Base-by-base conservation (phyloP, 2,329 filamentous ascomycete species). In the Orbilia quercus region DNA sequence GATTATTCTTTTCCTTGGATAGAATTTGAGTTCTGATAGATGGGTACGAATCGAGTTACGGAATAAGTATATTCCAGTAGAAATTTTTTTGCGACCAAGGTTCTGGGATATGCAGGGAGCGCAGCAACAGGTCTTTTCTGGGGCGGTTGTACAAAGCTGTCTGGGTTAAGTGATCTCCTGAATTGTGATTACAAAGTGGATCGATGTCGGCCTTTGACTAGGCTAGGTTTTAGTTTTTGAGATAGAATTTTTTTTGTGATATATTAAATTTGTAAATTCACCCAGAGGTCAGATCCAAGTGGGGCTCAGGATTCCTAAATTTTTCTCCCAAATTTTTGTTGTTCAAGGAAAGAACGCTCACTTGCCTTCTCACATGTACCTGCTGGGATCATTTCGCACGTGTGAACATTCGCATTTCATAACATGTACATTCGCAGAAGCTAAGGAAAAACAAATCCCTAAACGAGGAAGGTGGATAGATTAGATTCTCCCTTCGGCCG, bases 1-100 rank as follows among this genome's bases (percentile, higher is more conserved):
- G 59, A 47, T 54, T 45, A 53, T n/a, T n/a, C n/a, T n/a, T n/a
- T n/a, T n/a, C n/a, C n/a, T n/a, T n/a, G n/a, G n/a, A n/a, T n/a
- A n/a, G n/a, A n/a, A n/a, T n/a, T n/a, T n/a, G n/a, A n/a, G n/a
- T n/a, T n/a, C n/a, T n/a, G n/a, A n/a, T n/a, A n/a, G n/a, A n/a
- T n/a, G n/a, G n/a, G n/a, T n/a, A n/a, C n/a, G n/a, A n/a, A n/a
- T n/a, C n/a, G n/a, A 40, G 20, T 34, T 28, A 44, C 64, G 64
- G 64, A 69, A 60, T 62, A 69, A 69, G 22, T 36, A 69, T 69
- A 50, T 58, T 69, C 64, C 64, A 57, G 53, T 5, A 28, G 18
- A 5, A 12, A 40, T 5, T 40, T 7, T 14, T 3, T 12, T 40
- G 42, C 42, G 20, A 45, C 42, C 42, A 18, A 45, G 18, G 23